phyloP scores from a whole-genome alignment of 805 yeast genomes.

The Starmera amethionina region DNA sequence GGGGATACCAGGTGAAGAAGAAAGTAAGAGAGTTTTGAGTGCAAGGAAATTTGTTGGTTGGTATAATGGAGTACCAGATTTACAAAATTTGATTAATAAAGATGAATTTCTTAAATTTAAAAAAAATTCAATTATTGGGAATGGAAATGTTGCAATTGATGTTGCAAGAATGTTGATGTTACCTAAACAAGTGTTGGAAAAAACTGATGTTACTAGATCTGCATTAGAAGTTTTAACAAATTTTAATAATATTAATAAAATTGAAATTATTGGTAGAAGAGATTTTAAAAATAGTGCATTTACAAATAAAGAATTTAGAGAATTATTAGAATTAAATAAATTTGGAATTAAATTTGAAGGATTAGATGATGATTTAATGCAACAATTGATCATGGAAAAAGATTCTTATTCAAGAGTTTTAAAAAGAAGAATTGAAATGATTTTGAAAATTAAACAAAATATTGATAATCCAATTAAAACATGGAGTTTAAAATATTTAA shows the following conservation, averaged over 20 bases:
- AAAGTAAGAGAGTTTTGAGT: slow-evolving; percentile 51
- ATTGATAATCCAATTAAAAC: slow-evolving; percentile 7
- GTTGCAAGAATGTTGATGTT: slow-evolving; percentile 72
- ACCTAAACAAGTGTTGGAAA: slow-evolving; percentile 43
- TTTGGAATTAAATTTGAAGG: slow-evolving; percentile 40
- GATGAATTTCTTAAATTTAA: slow-evolving; percentile 38
- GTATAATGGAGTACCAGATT: slow-evolving; percentile 87
- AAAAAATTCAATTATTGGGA: slow-evolving; percentile 79
- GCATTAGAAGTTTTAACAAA: slow-evolving; percentile 46
- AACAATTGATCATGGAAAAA: slow-evolving; percentile 9
- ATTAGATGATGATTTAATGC: slow-evolving; percentile 27
- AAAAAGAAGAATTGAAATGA: slow-evolving; percentile 56
- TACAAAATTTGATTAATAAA: slow-evolving; percentile 39
- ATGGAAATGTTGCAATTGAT: slow-evolving; percentile 94
- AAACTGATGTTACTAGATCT: slow-evolving; percentile 61
- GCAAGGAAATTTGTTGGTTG: slow-evolving; percentile 89
- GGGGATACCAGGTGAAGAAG: slow-evolving; percentile 46
- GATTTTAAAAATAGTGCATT: slow-evolving; percentile 82
- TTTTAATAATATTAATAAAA: slow-evolving; percentile 44
- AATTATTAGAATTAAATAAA: slow-evolving; percentile 53
- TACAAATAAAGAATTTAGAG: slow-evolving; percentile 87
- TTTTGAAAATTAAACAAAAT: slow-evolving; percentile 23
- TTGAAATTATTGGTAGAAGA: slow-evolving; percentile 75
- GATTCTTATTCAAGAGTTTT: slow-evolving; percentile 32
- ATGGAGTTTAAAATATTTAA: slow-evolving; percentile 67